These are phyloP conservation scores for Trichosanthes truncata DNA, from an alignment of 306 rosid species.

Conservation along the genomic window DNA sequence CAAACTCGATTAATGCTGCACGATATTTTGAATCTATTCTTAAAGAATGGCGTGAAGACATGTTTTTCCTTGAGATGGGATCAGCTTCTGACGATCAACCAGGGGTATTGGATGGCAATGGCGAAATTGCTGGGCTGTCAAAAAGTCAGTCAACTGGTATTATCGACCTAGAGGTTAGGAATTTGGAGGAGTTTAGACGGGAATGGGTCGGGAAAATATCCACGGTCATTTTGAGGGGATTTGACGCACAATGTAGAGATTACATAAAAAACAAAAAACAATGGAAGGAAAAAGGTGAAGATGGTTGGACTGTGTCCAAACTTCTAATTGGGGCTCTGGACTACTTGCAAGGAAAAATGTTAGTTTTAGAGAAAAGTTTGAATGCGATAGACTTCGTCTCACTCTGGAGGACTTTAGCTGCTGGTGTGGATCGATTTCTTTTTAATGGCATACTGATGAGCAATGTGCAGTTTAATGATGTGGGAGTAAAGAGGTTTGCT, in stretches of 20 bases:
- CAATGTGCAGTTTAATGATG: constrained; percentile 48
- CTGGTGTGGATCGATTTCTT: constrained; percentile 53
- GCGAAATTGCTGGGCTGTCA: constrained; percentile 9
- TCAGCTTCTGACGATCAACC: constrained; percentile 23
- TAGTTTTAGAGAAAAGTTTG: constrained; percentile 47
- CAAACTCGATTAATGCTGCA: constrained; percentile 76
- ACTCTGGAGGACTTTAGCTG: constrained; percentile 84
- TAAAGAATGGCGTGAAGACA: constrained; percentile 78
- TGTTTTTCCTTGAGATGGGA: constrained; percentile 75
- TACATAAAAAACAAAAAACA: constrained; percentile 75
- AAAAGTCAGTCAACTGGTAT: constrained; percentile 37
- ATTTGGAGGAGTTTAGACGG: constrained; percentile 52
- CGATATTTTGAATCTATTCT: constrained; percentile 55
- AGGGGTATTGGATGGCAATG: constrained; percentile 19
- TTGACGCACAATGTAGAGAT: constrained; percentile 62
- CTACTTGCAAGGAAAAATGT: constrained; percentile 59
- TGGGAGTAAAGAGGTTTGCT: constrained; percentile 62
- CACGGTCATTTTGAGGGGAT: constrained; percentile 71
- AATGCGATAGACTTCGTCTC: constrained; percentile 59
- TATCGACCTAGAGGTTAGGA: constrained; percentile 51
- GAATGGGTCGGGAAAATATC: constrained; percentile 80
- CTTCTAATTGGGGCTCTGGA: constrained; percentile 58
- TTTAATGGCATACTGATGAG: constrained; percentile 46
- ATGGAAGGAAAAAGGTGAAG: constrained; percentile 77
- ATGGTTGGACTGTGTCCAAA: constrained; percentile 72